Evolutionary conservation across 1,284 basidiomycete genomes (phyloP).

Genomic region (Marasmius sp.): DNA sequence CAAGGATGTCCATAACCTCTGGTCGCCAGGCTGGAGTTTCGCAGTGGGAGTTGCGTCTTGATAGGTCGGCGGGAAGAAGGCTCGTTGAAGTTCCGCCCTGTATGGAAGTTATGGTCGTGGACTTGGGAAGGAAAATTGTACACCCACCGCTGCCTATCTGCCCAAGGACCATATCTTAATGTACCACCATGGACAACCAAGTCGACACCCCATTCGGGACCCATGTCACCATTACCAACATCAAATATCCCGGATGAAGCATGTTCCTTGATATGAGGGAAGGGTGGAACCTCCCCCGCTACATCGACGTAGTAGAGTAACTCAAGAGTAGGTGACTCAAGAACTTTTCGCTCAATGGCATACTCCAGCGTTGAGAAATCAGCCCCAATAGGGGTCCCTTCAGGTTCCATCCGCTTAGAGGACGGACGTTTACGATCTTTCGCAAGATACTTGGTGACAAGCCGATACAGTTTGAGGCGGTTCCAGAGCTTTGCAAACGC

Average conservation of each 20-base stretch:
- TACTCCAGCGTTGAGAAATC: slow-evolving; percentile 72
- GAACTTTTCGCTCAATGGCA: slow-evolving; percentile 79
- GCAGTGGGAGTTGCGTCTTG: slow-evolving; percentile 59
- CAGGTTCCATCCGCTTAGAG: slow-evolving; percentile 42
- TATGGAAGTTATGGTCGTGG: neutral
- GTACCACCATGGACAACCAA: slow-evolving; percentile 73
- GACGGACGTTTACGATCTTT: neutral
- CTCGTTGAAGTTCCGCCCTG: slow-evolving; percentile 74
- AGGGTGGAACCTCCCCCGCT: slow-evolving; percentile 60
- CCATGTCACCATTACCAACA: slow-evolving; percentile 81
- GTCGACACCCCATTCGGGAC: slow-evolving; percentile 93
- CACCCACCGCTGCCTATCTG: slow-evolving; percentile 80
- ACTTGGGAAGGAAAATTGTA: neutral
- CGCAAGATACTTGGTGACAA: slow-evolving; percentile 25
- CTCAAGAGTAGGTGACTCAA: slow-evolving; percentile 77
- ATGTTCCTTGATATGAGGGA: slow-evolving; percentile 29
- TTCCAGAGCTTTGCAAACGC: slow-evolving; percentile 57
- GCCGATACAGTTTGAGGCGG: slow-evolving; percentile 48
- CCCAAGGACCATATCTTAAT: slow-evolving; percentile 90
- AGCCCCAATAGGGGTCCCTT: slow-evolving; percentile 51
- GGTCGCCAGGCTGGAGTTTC: slow-evolving; percentile 70
- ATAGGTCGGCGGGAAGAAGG: slow-evolving; percentile 82
- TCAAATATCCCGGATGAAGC: slow-evolving; percentile 54
- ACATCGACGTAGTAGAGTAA: slow-evolving; percentile 84
- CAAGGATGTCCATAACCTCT: slow-evolving; percentile 77